Percentiles rank a stretch among this genome's conserved stretches.
phyloP scores from a whole-genome alignment of 2,329 filamentous ascomycete species.

The Raffaelea albimanens region DNA sequence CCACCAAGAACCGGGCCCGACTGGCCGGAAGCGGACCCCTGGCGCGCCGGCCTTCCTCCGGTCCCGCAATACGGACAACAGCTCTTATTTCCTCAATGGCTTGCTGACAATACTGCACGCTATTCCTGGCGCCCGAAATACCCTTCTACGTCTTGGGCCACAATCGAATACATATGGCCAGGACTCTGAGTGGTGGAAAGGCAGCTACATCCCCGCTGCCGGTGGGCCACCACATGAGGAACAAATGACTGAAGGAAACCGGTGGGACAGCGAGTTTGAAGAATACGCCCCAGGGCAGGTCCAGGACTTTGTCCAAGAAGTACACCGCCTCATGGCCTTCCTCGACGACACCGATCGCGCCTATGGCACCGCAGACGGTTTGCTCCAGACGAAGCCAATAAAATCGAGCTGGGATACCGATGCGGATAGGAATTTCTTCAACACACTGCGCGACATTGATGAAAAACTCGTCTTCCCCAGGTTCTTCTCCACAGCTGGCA shows the following conservation, averaged over 20 bases:
- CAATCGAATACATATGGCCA: constrained; percentile 39
- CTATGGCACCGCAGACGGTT: constrained; percentile 43
- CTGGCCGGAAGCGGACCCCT: constrained; percentile 31
- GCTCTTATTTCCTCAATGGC: constrained; percentile 36
- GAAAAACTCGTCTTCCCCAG: background rate
- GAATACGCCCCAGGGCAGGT: constrained; percentile 20
- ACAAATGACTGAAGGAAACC: constrained; percentile 18
- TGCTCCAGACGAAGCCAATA: background rate
- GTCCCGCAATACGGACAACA: constrained; percentile 20
- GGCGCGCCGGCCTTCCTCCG: constrained; percentile 44
- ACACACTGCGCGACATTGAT: constrained; percentile 22
- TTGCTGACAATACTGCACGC: constrained; percentile 50
- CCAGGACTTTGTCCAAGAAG: constrained; percentile 38
- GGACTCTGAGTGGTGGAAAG: constrained; percentile 53
- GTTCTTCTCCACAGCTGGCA: constrained; percentile 4
- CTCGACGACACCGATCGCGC: constrained; percentile 50
- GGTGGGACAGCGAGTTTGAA: constrained; percentile 19
- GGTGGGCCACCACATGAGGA: constrained; percentile 16
- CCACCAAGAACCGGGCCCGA: constrained; percentile 29
- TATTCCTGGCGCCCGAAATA: constrained; percentile 49
- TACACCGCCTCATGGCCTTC: constrained; percentile 55
- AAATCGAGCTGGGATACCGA: constrained; percentile 16
- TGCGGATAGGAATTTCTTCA: constrained; percentile 34
- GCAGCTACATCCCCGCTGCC: constrained; percentile 20
- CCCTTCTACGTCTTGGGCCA: constrained; percentile 36